These are phyloP conservation scores for Vaccinium corymbosum DNA, from an alignment of 148 eudicot species.

Conservation along the genomic window DNA sequence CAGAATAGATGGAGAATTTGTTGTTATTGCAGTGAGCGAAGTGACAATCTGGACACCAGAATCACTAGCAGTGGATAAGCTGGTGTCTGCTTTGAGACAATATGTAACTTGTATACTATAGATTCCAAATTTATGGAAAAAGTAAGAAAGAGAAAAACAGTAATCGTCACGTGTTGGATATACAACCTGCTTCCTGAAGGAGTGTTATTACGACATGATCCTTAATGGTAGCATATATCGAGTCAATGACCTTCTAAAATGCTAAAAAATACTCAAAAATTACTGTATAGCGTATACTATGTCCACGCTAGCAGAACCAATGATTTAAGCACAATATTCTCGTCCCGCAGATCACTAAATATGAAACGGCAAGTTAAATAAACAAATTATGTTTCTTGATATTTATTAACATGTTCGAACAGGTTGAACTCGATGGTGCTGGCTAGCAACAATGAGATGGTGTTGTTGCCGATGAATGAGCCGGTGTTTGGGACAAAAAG, in stretches of 20 bases:
- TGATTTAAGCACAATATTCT: background rate
- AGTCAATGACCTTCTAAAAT: background rate
- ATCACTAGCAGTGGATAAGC: background rate
- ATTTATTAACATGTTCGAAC: background rate
- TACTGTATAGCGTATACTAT: background rate
- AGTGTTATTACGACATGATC: background rate
- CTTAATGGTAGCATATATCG: background rate
- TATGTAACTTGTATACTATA: background rate
- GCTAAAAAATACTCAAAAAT: background rate
- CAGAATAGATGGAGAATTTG: background rate
- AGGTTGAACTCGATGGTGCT: slow-evolving; percentile 67
- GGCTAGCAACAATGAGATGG: slow-evolving; percentile 72
- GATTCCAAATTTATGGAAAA: background rate
- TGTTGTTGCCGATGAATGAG: slow-evolving; percentile 76
- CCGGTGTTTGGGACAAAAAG: slow-evolving; percentile 83
- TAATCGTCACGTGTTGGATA: background rate
- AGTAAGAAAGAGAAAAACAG: background rate
- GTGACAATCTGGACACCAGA: background rate
- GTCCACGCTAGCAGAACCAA: background rate
- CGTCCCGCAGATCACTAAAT: background rate
- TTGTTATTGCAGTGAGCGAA: background rate
- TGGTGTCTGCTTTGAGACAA: background rate
- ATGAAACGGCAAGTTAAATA: background rate
- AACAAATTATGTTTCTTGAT: background rate
- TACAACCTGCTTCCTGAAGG: background rate